phyloP scores from a whole-genome alignment of 495 filamentous ascomycete species.

The Xylaria curta region DNA sequence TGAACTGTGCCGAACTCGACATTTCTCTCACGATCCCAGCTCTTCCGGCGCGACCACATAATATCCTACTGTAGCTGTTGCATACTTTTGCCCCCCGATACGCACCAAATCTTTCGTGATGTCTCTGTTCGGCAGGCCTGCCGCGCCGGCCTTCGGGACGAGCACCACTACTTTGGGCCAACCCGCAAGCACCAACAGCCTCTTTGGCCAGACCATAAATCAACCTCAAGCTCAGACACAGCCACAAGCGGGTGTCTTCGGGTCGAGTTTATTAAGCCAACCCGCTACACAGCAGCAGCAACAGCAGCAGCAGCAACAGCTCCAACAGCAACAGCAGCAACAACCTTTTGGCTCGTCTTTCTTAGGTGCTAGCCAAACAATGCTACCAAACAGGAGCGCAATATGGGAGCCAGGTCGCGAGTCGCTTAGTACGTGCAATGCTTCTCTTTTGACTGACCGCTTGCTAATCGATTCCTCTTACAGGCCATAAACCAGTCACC shows the following conservation, averaged over 20 bases:
- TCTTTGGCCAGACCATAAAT: conserved; percentile 32
- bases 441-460: neutral
- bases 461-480: conserved; percentile 26
- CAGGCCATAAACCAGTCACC: conserved; percentile 74
- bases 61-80: neutral
- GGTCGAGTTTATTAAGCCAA: conserved; percentile 29
- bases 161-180: conserved; percentile 28
- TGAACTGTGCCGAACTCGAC: conserved; percentile 2
- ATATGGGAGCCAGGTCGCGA: conserved; percentile 57
- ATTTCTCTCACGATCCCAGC: neutral
- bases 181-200: conserved; percentile 15
- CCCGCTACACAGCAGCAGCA: conserved; percentile 26
- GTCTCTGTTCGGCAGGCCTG: conserved; percentile 38
- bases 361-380: conserved; percentile 43
- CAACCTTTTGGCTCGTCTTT: conserved; percentile 34
- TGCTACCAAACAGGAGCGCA: conserved; percentile 46
- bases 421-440: conserved; percentile 45
- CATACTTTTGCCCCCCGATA: neutral
- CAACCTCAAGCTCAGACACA: conserved; percentile 34
- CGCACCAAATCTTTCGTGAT: conserved; percentile 14
- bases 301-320: neutral
- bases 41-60: neutral
- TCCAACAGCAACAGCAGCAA: conserved; percentile 16
- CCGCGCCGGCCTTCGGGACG: conserved; percentile 32
- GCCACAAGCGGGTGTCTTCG: conserved; percentile 29